phyloP scores from a whole-genome alignment of 805 yeast species.

The Candida andamanensis region DNA sequence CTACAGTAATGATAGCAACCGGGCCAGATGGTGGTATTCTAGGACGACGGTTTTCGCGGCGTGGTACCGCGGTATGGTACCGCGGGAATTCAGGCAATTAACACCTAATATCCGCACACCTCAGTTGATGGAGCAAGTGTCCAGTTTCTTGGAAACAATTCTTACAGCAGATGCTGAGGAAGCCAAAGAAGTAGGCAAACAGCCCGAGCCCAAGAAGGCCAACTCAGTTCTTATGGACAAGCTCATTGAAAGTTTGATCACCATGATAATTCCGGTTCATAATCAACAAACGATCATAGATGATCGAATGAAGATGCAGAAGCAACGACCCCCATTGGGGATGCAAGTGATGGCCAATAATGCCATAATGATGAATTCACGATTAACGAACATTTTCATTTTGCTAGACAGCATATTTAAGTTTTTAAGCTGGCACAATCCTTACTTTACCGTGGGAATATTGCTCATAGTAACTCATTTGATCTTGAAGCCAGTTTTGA shows the following conservation, averaged over 20 bases:
- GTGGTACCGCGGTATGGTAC: too few species aligned
- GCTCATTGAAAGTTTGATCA: conserved; percentile 62
- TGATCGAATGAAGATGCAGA: conserved; percentile 55
- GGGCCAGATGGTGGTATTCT: too few species aligned
- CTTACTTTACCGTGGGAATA: conserved; percentile 56
- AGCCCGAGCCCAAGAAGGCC: conserved; percentile 3
- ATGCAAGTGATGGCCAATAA: conserved; percentile 67
- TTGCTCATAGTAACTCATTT: conserved; percentile 46
- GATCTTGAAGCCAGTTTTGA: conserved; percentile 56
- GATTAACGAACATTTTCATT: conserved; percentile 59
- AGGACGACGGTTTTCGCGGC: too few species aligned
- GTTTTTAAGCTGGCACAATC: conserved; percentile 61
- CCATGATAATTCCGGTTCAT: conserved; percentile 68
- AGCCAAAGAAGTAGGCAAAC: conserved; percentile 4
- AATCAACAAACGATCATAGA: conserved; percentile 44
- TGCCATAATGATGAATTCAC: conserved; percentile 54
- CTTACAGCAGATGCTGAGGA: conserved; percentile 22
- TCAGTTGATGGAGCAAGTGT: conserved; percentile 35
- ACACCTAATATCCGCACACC: too few species aligned
- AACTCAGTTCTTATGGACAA: conserved; percentile 51
- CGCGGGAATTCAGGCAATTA: too few species aligned
- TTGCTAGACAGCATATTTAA: conserved; percentile 51
- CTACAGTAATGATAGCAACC: not conserved
- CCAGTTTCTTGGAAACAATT: conserved; percentile 33
- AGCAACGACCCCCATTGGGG: conserved; percentile 62